These are phyloP conservation scores for Flaveria floridana DNA, from an alignment of 140 eudicot species.

Conservation along the genomic window DNA sequence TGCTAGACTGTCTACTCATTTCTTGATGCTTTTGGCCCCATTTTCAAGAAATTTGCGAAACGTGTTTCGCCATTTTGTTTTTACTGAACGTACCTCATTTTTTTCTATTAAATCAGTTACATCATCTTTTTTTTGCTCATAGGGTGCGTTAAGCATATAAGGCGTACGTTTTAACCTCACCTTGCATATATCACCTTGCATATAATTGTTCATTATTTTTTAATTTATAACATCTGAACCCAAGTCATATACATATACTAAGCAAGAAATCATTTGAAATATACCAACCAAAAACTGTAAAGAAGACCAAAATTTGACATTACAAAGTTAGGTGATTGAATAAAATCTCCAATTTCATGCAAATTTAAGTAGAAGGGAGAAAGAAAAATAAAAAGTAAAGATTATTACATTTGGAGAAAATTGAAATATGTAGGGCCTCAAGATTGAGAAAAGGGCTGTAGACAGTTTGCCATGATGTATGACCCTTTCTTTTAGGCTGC, in stretches of 20 bases:
- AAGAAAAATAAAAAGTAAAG: neutral
- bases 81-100: no score
- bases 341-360: neutral
- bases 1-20: neutral
- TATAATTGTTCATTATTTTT: neutral
- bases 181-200: neutral
- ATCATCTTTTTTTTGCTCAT: no score
- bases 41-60: neutral
- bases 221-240: neutral
- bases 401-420: neutral
- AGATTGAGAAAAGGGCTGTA: neutral
- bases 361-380: neutral
- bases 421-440: neutral
- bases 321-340: neutral
- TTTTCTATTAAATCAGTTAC: no score
- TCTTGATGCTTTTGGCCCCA: constrained; percentile 18
- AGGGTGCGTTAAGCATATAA: no score
- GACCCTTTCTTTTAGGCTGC: neutral
- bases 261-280: neutral
- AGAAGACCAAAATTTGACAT: neutral
- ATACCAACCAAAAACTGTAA: neutral
- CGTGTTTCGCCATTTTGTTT: no score
- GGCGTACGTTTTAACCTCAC: no score
- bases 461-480: neutral
- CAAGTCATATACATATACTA: neutral